A percentile compares a stretch with the other conserved stretches of the same genome.
Evolutionary conservation across 345 rosid species (phyloP).

Genomic region (Boechera stricta): DNA sequence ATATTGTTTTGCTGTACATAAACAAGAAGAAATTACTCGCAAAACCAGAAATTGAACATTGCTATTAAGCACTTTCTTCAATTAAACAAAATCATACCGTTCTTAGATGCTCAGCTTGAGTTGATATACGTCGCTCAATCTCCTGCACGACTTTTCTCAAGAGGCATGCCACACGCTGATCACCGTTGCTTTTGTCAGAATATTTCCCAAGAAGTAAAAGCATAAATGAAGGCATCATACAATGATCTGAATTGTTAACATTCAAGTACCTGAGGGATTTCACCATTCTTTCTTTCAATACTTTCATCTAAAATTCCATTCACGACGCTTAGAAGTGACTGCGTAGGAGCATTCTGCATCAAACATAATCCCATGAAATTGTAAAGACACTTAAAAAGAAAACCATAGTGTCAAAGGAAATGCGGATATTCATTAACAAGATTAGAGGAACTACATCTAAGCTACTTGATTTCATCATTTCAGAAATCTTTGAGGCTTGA

Average conservation of each 20-base stretch:
- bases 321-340: conserved; percentile 83
- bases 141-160: conserved; percentile 90
- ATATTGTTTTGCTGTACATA: conserved; percentile 84
- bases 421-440: background rate
- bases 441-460: conserved; percentile 61
- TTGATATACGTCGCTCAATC: conserved; percentile 94
- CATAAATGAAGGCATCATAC: background rate
- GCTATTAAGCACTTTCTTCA: background rate
- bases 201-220: background rate
- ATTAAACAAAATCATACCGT: conserved; percentile 55
- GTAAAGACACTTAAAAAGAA: conserved; percentile 24
- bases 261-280: conserved; percentile 80
- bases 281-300: conserved; percentile 72
- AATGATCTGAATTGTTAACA: background rate
- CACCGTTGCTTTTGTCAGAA: conserved; percentile 39
- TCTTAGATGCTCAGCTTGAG: conserved; percentile 94
- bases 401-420: conserved; percentile 5
- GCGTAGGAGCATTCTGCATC: conserved; percentile 92
- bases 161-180: conserved; percentile 84
- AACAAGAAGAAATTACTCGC: conserved; percentile 15
- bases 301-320: conserved; percentile 94
- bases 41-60: conserved; percentile 15
- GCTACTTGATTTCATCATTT: conserved; percentile 86
- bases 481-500: conserved; percentile 78
- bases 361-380: conserved; percentile 33